A percentile compares a stretch with the other conserved stretches of the same genome.
Conservation (phyloP, 148 eudicot genomes). For the Rhododendron ovatum region DNA sequence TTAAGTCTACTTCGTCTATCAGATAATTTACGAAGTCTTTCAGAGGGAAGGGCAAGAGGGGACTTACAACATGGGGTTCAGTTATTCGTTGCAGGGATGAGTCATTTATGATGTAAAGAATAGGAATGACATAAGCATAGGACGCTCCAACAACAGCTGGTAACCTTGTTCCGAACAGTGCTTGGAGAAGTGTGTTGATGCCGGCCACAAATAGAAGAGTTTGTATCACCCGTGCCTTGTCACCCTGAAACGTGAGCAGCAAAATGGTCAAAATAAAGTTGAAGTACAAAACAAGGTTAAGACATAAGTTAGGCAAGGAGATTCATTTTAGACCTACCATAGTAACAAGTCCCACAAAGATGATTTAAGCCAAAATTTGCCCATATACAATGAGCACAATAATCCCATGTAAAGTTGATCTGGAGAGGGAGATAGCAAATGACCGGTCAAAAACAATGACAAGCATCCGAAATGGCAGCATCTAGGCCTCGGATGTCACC, state of each 20-base stretch:
- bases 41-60: not conserved
- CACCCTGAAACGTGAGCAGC: conserved; percentile 56
- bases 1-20: not conserved
- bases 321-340: conserved; percentile 5
- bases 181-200: conserved; percentile 90
- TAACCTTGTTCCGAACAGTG: conserved; percentile 93
- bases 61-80: conserved; percentile 73
- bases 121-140: conserved; percentile 74
- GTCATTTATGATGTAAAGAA: conserved; percentile 81
- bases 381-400: conserved; percentile 1
- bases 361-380: conserved; percentile 1
- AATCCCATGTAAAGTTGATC: not conserved
- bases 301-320: not conserved
- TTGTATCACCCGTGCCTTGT: conserved; percentile 95
- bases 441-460: not conserved
- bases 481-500: not conserved
- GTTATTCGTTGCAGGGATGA: conserved; percentile 69
- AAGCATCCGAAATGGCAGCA: not conserved
- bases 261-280: not conserved
- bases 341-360: conserved; percentile 10
- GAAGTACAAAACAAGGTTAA: not conserved
- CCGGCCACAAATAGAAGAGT: conserved; percentile 93
- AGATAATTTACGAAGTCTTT: not conserved
- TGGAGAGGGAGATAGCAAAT: conserved; percentile 10
- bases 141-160: conserved; percentile 99